These are phyloP conservation scores for Nannizziopsis barbatae DNA, from an alignment of 2,329 filamentous ascomycete species.

Conservation along the genomic window DNA sequence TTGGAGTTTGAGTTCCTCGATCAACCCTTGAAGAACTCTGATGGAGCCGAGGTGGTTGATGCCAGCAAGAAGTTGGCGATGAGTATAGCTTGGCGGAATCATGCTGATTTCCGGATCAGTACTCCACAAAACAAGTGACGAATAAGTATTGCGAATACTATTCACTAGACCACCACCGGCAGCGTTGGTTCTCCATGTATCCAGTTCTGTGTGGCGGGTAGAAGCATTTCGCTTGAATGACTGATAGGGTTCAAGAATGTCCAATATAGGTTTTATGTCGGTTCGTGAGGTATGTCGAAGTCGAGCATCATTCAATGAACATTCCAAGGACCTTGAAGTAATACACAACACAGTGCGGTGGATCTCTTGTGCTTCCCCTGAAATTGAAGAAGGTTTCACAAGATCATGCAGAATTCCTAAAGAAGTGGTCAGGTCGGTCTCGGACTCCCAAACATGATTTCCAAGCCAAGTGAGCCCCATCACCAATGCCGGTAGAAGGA, in stretches of 20 bases:
- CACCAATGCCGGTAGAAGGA: conserved; percentile 50
- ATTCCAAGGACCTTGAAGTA: conserved; percentile 41
- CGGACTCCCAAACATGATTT: conserved; percentile 43
- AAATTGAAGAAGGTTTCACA: conserved; percentile 46
- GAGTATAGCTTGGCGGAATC: conserved; percentile 45
- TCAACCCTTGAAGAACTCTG: conserved; percentile 28
- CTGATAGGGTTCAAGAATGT: conserved; percentile 41
- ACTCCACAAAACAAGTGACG: conserved; percentile 45
- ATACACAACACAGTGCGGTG: conserved; percentile 50
- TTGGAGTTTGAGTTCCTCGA: conserved; percentile 36
- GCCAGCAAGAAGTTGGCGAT: conserved; percentile 40
- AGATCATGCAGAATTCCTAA: conserved; percentile 47
- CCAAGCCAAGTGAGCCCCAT: conserved; percentile 50
- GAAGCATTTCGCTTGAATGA: conserved; percentile 41
- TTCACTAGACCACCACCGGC: conserved; percentile 37
- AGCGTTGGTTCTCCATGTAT: conserved; percentile 41
- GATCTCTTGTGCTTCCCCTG: conserved; percentile 49
- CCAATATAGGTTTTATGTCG: conserved; percentile 44
- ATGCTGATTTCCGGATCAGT: conserved; percentile 40
- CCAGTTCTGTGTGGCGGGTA: conserved; percentile 39
- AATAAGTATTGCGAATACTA: conserved; percentile 41
- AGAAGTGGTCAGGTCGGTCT: conserved; percentile 41
- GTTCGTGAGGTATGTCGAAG: conserved; percentile 39
- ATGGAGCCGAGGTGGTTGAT: conserved; percentile 33
- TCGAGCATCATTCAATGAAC: conserved; percentile 42